phyloP scores from a whole-genome alignment of 2,329 filamentous ascomycete species.

The Monilinia polystroma region DNA sequence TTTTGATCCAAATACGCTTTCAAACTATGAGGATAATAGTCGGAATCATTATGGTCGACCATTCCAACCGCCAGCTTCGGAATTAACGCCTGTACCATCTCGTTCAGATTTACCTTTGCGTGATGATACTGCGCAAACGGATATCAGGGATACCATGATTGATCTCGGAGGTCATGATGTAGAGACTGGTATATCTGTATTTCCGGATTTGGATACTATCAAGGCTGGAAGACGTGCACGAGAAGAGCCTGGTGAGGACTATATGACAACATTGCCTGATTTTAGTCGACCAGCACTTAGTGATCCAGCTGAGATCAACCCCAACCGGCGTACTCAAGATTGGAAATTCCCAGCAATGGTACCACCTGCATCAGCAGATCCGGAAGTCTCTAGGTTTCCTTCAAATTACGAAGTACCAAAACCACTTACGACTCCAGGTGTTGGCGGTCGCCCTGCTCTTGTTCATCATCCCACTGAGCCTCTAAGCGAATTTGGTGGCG shows the following conservation, averaged over 20 bases:
- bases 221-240: conserved; percentile 35
- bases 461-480: conserved; percentile 55
- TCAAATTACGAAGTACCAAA: conserved; percentile 39
- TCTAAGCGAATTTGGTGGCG: conserved; percentile 37
- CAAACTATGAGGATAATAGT: conserved; percentile 64
- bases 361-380: conserved; percentile 53
- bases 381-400: conserved; percentile 53
- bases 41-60: conserved; percentile 56
- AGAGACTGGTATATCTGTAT: conserved; percentile 55
- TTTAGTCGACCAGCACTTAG: conserved; percentile 54
- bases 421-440: conserved; percentile 36
- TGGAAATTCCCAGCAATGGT: conserved; percentile 59
- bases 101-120: conserved; percentile 59
- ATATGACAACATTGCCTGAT: conserved; percentile 38
- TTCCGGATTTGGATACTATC: conserved; percentile 62
- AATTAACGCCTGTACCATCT: conserved; percentile 23
- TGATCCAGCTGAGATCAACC: conserved; percentile 56
- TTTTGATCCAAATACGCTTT: conserved; percentile 65
- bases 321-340: conserved; percentile 53
- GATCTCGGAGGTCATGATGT: conserved; percentile 62
- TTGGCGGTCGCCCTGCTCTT: conserved; percentile 46
- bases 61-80: conserved; percentile 30
- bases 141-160: conserved; percentile 61
- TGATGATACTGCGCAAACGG: conserved; percentile 52
- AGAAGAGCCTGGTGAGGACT: conserved; percentile 32